phyloP scores from a whole-genome alignment of 2,329 filamentous ascomycete species.

The Coniochaeta sp. region DNA sequence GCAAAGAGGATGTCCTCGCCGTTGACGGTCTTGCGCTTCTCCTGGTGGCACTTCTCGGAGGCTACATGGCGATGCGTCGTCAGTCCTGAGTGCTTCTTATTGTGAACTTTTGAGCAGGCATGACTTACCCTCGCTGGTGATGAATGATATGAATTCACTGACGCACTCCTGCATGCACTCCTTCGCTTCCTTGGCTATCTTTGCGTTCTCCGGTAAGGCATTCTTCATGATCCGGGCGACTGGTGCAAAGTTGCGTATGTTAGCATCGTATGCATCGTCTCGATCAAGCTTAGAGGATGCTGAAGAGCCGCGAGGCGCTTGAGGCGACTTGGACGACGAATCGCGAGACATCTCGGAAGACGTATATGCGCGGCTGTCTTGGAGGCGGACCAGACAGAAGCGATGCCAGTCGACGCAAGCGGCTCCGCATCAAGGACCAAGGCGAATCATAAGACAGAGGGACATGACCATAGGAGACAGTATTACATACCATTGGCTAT shows the following conservation, averaged over 20 bases:
- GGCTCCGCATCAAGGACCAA: conserved; percentile 12
- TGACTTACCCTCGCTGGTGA: conserved; percentile 88
- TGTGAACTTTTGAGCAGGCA: conserved; percentile 11
- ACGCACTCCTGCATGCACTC: conserved; percentile 99
- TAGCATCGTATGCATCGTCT: conserved; percentile 67
- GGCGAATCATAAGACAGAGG: conserved; percentile 26
- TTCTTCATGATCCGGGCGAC: conserved; percentile 99
- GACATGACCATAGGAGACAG: conserved; percentile 28
- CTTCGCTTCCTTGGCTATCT: conserved; percentile 98
- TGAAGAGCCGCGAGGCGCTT: conserved; percentile 33
- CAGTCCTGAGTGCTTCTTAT: conserved; percentile 6
- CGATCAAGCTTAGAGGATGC: conserved; percentile 36
- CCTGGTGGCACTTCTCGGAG: conserved; percentile 98
- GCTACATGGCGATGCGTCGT: conserved; percentile 48
- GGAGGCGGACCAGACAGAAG: conserved; percentile 39
- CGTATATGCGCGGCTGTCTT: conserved; percentile 26
- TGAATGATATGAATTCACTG: conserved; percentile 99
- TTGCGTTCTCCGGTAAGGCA: conserved; percentile 93
- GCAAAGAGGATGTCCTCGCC: conserved; percentile 98
- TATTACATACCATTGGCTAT: conserved; percentile 97
- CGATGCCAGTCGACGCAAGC: conserved; percentile 38
- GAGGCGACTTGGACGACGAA: conserved; percentile 44
- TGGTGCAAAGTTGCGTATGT: conserved; percentile 90
- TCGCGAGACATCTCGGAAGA: conserved; percentile 48
- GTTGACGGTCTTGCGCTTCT: conserved; percentile 98